Evolutionary conservation across 345 rosid species (phyloP).

Genomic region (Trapa bicornis): DNA sequence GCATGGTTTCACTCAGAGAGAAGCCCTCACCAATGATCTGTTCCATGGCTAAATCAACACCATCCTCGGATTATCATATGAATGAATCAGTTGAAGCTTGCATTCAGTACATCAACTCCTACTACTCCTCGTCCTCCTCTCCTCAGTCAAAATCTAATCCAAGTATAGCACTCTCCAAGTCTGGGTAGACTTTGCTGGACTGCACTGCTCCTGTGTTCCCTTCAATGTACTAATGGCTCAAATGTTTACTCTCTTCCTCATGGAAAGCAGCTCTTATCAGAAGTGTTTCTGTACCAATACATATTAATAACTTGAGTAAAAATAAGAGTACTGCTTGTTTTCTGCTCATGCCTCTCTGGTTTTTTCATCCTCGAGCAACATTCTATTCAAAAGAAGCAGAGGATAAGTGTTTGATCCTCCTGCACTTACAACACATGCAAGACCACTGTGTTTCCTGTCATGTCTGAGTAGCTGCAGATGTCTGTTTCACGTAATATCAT

Average conservation of each 20-base stretch:
- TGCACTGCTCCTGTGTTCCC: neutral
- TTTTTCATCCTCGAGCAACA: no score
- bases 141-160: slow-evolving; percentile 7
- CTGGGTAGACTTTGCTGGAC: neutral
- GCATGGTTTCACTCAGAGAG: slow-evolving; percentile 24
- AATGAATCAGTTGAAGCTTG: slow-evolving; percentile 69
- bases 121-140: slow-evolving; percentile 14
- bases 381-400: no score
- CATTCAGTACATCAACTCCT: slow-evolving; percentile 58
- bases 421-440: no score
- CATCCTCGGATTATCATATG: slow-evolving; percentile 42
- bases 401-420: no score
- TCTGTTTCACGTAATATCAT: neutral
- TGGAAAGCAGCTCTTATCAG: neutral
- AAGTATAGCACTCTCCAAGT: neutral
- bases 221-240: neutral
- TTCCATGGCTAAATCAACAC: slow-evolving; percentile 27
- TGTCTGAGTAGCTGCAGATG: neutral
- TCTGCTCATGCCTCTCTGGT: neutral
- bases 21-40: slow-evolving; percentile 24
- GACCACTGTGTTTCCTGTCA: no score
- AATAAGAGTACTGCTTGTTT: no score
- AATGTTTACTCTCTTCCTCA: neutral
- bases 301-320: neutral
- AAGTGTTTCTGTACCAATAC: no score